Evolutionary conservation across 495 filamentous ascomycete genomes (phyloP).

Genomic region (Trichoderma orchidacearum): DNA sequence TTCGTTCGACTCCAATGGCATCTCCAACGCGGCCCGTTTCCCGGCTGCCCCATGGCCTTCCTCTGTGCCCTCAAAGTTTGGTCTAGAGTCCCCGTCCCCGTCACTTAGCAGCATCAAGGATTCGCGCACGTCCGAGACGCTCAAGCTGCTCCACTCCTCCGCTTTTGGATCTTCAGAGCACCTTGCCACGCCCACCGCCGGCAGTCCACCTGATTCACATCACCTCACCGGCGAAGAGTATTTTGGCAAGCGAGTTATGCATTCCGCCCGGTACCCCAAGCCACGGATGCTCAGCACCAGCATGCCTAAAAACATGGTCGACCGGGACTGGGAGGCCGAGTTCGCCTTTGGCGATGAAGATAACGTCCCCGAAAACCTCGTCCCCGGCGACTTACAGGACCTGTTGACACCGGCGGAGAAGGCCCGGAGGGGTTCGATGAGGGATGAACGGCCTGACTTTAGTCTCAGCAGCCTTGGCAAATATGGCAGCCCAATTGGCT

Average conservation of each 20-base stretch:
- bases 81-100: constrained; percentile 76
- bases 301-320: constrained; percentile 45
- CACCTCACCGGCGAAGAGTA: constrained; percentile 45
- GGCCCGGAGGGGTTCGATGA: constrained; percentile 66
- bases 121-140: constrained; percentile 51
- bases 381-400: constrained; percentile 75
- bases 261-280: constrained; percentile 70
- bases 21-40: constrained; percentile 78
- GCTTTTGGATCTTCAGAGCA: constrained; percentile 55
- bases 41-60: constrained; percentile 68
- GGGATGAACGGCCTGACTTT: constrained; percentile 38
- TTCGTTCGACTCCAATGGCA: constrained; percentile 93
- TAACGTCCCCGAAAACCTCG: constrained; percentile 51
- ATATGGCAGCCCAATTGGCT: constrained; percentile 63
- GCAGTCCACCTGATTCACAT: constrained; percentile 47
- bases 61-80: constrained; percentile 86
- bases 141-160: constrained; percentile 70
- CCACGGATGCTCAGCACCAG: constrained; percentile 69
- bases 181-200: constrained; percentile 34
- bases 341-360: constrained; percentile 58
- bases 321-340: constrained; percentile 68
- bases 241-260: constrained; percentile 59
- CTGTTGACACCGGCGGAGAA: constrained; percentile 86
- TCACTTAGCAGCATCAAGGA: constrained; percentile 44
- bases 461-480: constrained; percentile 36